Evolutionary conservation across 805 yeast genomes (phyloP).

Genomic region (Crinitomyces ghanaensis): DNA sequence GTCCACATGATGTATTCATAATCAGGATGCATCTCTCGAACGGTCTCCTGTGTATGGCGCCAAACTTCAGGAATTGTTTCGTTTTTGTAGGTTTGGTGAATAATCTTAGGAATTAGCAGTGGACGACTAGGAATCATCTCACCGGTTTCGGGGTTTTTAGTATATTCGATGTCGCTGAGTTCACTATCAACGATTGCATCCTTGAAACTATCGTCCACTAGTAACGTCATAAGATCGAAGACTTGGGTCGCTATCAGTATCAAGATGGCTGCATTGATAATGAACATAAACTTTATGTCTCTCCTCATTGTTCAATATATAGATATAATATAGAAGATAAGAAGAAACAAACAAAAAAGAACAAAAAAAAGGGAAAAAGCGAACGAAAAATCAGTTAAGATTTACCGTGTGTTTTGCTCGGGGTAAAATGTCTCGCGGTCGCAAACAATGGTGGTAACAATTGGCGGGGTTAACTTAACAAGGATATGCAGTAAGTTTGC

Average conservation of each 20-base stretch:
- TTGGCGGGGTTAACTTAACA: no score
- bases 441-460: no score
- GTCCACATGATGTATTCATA: constrained; percentile 82
- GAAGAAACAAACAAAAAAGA: no score
- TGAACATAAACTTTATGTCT: constrained; percentile 14
- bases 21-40: constrained; percentile 74
- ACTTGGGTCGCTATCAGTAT: constrained; percentile 46
- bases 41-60: constrained; percentile 65
- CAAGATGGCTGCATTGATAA: constrained; percentile 16
- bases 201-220: constrained; percentile 58
- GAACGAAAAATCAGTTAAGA: no score
- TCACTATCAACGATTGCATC: constrained; percentile 57
- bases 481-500: no score
- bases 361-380: no score
- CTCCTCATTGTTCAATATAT: constrained; percentile 11
- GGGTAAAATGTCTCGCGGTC: no score
- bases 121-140: constrained; percentile 5
- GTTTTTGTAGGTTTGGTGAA: constrained; percentile 87
- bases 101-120: constrained; percentile 70
- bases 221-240: constrained; percentile 59
- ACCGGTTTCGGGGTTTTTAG: constrained; percentile 19
- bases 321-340: no score
- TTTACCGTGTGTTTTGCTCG: no score
- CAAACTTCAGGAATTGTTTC: constrained; percentile 68
- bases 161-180: constrained; percentile 40